Conservation (phyloP, 441 rosid species). For the Daphne laureola region DNA sequence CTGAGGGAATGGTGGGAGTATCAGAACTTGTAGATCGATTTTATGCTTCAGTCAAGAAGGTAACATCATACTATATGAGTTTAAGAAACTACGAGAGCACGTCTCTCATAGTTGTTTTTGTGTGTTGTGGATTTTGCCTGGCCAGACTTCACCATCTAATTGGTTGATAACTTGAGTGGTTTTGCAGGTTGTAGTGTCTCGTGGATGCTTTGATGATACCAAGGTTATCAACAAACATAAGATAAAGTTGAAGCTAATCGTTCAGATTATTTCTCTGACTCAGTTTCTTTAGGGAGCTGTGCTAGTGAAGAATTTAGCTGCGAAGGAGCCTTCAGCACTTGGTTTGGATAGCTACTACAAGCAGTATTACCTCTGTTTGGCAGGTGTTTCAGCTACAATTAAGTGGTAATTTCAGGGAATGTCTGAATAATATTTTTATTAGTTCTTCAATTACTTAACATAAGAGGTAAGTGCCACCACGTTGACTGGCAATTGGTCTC, state of each 20-base stretch:
- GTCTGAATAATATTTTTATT: neutral
- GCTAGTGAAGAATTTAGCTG: constrained; percentile 73
- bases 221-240: constrained; percentile 38
- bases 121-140: constrained; percentile 7
- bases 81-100: constrained; percentile 3
- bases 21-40: constrained; percentile 71
- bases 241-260: neutral
- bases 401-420: constrained; percentile 55
- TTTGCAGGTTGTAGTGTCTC: constrained; percentile 74
- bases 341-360: constrained; percentile 91
- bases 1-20: constrained; percentile 93
- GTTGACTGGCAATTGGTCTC: constrained; percentile 1
- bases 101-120: neutral
- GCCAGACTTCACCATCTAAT: neutral
- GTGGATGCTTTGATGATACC: constrained; percentile 95
- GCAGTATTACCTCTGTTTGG: constrained; percentile 94
- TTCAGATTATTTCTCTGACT: constrained; percentile 16
- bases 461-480: neutral
- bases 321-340: constrained; percentile 86
- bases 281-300: constrained; percentile 64
- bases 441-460: constrained; percentile 2
- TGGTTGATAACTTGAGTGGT: constrained; percentile 10
- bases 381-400: constrained; percentile 87
- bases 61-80: constrained; percentile 13
- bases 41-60: constrained; percentile 72